Conservation (phyloP, 78 protist species). For the Dictyostelium intermedium region DNA sequence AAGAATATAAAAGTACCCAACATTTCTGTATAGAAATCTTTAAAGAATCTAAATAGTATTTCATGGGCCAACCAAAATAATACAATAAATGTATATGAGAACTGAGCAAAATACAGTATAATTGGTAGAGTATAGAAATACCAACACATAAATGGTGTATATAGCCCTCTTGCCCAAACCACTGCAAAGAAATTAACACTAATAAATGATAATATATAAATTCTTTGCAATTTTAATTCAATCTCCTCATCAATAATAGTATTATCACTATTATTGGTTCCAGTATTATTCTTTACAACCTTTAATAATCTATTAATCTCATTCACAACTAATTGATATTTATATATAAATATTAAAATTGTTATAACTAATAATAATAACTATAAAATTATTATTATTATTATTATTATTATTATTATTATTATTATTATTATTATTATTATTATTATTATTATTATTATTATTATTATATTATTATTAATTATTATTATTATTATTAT, state of each 20-base stretch:
- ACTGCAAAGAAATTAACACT: constrained; percentile 53
- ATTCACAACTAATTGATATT: not conserved
- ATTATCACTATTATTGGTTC: not conserved
- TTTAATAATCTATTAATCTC: not conserved
- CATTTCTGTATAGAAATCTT: constrained; percentile 34
- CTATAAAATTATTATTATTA: not conserved
- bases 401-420: too few relatives aligned
- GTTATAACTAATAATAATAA: constrained; percentile 3
- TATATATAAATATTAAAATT: not conserved
- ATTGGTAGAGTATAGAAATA: constrained; percentile 74
- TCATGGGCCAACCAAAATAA: constrained; percentile 64
- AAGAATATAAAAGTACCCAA: constrained; percentile 33
- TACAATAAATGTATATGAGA: constrained; percentile 21
- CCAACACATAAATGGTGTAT: constrained; percentile 85
- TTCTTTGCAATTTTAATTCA: not conserved
- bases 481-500: too few relatives aligned
- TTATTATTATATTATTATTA: too few relatives aligned
- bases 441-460: too few relatives aligned
- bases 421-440: too few relatives aligned
- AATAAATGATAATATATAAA: constrained; percentile 6
- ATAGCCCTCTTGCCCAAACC: constrained; percentile 74
- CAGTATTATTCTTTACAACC: not conserved
- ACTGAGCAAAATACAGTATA: not conserved
- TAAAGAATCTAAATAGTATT: constrained; percentile 50
- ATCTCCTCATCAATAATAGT: not conserved